phyloP scores from a whole-genome alignment of 257 asterid genomes.

The Nicotiana tomentosiformis region DNA sequence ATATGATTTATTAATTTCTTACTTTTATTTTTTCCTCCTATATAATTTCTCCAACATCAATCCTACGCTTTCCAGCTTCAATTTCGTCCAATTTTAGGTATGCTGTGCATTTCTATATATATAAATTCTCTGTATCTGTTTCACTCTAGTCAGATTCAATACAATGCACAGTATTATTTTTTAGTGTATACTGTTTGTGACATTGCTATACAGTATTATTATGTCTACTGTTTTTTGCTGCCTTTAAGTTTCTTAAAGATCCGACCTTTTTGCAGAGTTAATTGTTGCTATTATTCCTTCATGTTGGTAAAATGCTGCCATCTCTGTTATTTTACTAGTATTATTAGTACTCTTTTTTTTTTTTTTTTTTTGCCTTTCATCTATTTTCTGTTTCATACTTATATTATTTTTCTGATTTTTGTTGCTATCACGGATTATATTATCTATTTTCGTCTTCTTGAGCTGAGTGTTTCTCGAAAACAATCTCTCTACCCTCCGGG shows the following conservation, averaged over 20 bases:
- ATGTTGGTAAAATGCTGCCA: not conserved
- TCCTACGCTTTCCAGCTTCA: not conserved
- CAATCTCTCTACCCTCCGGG: no score
- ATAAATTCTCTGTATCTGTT: not conserved
- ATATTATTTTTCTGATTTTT: no score
- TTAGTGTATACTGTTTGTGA: not conserved
- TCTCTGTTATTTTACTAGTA: not conserved
- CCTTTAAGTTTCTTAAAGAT: not conserved
- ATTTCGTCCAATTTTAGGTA: not conserved
- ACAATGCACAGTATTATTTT: not conserved
- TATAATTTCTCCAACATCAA: not conserved
- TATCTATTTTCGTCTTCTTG: no score
- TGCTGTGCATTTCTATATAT: not conserved
- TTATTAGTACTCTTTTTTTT: not conserved
- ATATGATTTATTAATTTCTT: not conserved
- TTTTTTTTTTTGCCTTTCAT: no score
- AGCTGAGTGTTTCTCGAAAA: no score
- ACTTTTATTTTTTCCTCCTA: not conserved
- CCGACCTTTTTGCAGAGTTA: not conserved
- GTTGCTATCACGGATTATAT: no score
- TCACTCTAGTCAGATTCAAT: not conserved
- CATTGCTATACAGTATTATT: not conserved
- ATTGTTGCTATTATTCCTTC: not conserved
- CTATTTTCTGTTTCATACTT: no score
- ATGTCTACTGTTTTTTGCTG: not conserved